Evolutionary conservation across 1,284 basidiomycete genomes (phyloP).

Genomic region (Pseudozyma hubeiensis): DNA sequence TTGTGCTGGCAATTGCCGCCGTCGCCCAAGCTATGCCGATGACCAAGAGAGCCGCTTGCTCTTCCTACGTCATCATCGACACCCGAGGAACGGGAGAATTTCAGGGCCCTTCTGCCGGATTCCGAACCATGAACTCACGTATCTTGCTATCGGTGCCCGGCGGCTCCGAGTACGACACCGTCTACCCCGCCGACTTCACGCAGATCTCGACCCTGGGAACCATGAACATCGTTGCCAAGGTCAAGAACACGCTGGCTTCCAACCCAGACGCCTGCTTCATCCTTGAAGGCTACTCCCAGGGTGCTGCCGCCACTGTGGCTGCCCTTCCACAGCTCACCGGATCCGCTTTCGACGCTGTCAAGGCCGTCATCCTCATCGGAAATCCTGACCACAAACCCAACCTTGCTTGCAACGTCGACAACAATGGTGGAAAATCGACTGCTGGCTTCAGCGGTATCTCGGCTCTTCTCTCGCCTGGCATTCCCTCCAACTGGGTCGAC

Average conservation of each 20-base stretch:
- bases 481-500: slow-evolving; percentile 52
- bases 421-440: slow-evolving; percentile 55
- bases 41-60: slow-evolving; percentile 17
- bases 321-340: slow-evolving; percentile 54
- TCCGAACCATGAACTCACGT: slow-evolving; percentile 47
- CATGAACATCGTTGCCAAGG: slow-evolving; percentile 44
- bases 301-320: slow-evolving; percentile 63
- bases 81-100: slow-evolving; percentile 65
- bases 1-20: slow-evolving; percentile 15
- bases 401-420: slow-evolving; percentile 64
- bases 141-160: slow-evolving; percentile 34
- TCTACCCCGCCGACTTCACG: slow-evolving; percentile 58
- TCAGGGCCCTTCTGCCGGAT: slow-evolving; percentile 61
- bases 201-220: slow-evolving; percentile 59
- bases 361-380: slow-evolving; percentile 66
- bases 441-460: slow-evolving; percentile 41
- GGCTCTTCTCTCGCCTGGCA: slow-evolving; percentile 18
- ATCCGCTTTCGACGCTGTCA: slow-evolving; percentile 54
- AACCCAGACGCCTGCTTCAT: slow-evolving; percentile 37
- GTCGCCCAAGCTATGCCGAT: slow-evolving; percentile 12
- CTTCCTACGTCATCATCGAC: slow-evolving; percentile 57
- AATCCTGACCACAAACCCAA: slow-evolving; percentile 61
- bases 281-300: slow-evolving; percentile 55
- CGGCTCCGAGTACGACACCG: slow-evolving; percentile 57
- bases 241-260: slow-evolving; percentile 15